Evolutionary conservation across 2,329 filamentous ascomycete genomes (phyloP).

Genomic region (Penicillium aurantiogriseum): DNA sequence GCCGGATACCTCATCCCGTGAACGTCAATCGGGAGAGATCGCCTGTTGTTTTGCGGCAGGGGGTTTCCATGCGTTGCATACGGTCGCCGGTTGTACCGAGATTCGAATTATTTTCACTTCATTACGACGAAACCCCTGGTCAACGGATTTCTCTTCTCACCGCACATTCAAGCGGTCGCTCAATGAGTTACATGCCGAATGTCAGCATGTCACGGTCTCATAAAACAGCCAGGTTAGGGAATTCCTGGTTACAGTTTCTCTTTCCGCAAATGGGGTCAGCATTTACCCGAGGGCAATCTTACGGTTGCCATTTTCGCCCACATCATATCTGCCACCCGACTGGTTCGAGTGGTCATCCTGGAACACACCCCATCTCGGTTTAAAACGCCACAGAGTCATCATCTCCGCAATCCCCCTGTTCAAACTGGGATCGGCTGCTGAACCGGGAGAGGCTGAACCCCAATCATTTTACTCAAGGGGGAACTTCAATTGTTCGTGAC

Average conservation of each 20-base stretch:
- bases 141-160: neutral
- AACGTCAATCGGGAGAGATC: conserved; percentile 14
- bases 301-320: conserved; percentile 16
- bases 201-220: conserved; percentile 6
- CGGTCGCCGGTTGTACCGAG: conserved; percentile 4
- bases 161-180: conserved; percentile 3
- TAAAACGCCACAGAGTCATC: conserved; percentile 15
- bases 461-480: conserved; percentile 20
- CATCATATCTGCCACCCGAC: conserved; percentile 20
- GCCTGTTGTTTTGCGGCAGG: neutral
- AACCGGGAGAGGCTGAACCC: conserved; percentile 9
- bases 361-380: conserved; percentile 1
- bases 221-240: neutral
- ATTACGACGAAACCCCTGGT: conserved; percentile 3
- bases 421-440: conserved; percentile 7
- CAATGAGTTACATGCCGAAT: neutral
- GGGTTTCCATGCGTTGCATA: neutral
- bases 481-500: conserved; percentile 23
- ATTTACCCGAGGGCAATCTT: conserved; percentile 2
- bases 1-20: conserved; percentile 15
- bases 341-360: conserved; percentile 19
- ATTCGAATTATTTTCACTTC: conserved; percentile 7
- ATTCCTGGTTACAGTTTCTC: neutral
- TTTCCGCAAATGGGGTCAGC: neutral
- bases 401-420: conserved; percentile 14